Conservation (phyloP, 2,329 filamentous ascomycete species). For the Penicillium sp. region DNA sequence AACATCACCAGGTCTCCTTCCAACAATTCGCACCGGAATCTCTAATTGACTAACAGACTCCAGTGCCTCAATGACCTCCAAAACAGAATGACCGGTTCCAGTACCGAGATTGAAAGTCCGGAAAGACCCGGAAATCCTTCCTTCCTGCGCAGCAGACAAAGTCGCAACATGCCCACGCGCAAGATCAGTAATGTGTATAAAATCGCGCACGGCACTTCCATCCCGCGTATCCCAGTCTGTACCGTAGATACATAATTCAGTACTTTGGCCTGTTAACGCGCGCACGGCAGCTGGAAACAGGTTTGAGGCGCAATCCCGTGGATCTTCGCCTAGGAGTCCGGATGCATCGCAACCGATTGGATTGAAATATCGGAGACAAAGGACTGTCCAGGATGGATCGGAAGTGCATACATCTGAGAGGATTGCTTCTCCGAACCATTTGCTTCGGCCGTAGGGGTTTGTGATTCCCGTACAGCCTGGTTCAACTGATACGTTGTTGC, state of each 20-base stretch:
- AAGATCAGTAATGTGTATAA: slow-evolving; percentile 2
- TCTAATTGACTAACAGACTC: neutral
- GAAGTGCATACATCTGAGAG: neutral
- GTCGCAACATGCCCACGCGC: slow-evolving; percentile 1
- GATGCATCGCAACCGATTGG: slow-evolving; percentile 2
- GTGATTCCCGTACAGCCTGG: slow-evolving; percentile 3
- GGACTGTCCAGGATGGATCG: neutral
- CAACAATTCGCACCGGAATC: neutral
- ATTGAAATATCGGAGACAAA: slow-evolving; percentile 3
- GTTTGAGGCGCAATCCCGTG: neutral
- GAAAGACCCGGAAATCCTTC: neutral
- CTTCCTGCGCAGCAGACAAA: slow-evolving; percentile 1
- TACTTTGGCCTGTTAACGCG: neutral
- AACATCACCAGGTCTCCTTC: neutral
- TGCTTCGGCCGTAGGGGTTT: slow-evolving; percentile 2
- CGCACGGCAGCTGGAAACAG: neutral
- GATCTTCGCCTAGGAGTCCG: slow-evolving; percentile 1
- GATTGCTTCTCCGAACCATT: slow-evolving; percentile 3
- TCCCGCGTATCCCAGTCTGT: slow-evolving; percentile 2
- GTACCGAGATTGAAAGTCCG: neutral
- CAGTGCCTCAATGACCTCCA: neutral
- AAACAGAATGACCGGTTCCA: neutral
- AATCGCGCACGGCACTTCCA: neutral
- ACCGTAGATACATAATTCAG: neutral
- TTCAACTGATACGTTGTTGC: neutral